Evolutionary conservation across 768 basidiomycete species (phyloP).

Genomic region (Imleria badia): DNA sequence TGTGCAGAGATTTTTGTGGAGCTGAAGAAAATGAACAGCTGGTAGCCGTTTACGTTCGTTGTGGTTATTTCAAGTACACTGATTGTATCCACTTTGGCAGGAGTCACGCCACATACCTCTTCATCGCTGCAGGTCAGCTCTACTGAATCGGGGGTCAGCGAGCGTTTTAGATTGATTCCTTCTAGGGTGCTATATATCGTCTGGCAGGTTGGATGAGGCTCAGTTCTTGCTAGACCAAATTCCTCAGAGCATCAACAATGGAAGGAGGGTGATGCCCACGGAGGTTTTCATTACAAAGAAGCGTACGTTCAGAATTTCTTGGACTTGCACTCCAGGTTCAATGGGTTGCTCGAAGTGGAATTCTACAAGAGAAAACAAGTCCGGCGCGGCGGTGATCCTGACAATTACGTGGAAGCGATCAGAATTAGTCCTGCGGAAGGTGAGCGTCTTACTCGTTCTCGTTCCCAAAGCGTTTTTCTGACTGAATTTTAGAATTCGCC

Average conservation of each 20-base stretch:
- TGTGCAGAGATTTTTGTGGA: conserved; percentile 64
- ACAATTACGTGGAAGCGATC: conserved; percentile 51
- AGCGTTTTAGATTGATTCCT: neutral
- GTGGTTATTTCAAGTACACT: neutral
- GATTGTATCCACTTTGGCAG: conserved; percentile 32
- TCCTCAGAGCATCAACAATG: conserved; percentile 57
- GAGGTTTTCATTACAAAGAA: conserved; percentile 80
- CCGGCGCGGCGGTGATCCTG: conserved; percentile 51
- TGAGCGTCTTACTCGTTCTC: conserved; percentile 26
- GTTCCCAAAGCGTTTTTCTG: neutral
- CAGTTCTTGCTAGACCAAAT: conserved; percentile 61
- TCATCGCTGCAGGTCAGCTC: conserved; percentile 63
- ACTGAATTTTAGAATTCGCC: conserved; percentile 51
- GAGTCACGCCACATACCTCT: conserved; percentile 80
- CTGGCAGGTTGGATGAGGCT: conserved; percentile 56
- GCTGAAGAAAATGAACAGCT: conserved; percentile 66
- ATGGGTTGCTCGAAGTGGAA: conserved; percentile 45
- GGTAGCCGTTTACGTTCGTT: conserved; percentile 40
- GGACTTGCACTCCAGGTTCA: neutral
- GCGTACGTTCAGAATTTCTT: conserved; percentile 39
- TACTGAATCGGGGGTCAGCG: neutral
- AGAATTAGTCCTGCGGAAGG: conserved; percentile 73
- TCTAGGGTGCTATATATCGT: conserved; percentile 60
- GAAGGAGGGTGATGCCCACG: conserved; percentile 69
- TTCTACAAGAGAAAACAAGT: conserved; percentile 73